Conservation (phyloP, 2,329 filamentous ascomycete species). For the Alternaria novae-zelandiae region DNA sequence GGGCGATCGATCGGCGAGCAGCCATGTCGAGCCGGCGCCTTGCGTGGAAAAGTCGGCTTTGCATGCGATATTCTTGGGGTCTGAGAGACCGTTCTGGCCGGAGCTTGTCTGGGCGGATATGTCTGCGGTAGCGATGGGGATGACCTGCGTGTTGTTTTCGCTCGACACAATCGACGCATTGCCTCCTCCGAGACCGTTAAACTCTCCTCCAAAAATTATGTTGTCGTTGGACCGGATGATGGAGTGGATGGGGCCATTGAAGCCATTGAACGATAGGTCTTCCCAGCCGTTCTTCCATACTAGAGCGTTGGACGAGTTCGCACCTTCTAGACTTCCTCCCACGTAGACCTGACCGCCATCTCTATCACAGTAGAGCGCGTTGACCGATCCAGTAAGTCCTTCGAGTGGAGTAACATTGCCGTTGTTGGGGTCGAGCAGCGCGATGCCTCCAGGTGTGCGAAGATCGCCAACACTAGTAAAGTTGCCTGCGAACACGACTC, state of each 20-base stretch:
- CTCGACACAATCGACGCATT: constrained; percentile 72
- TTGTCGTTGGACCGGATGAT: constrained; percentile 84
- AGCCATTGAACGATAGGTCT: constrained; percentile 87
- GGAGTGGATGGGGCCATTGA: constrained; percentile 89
- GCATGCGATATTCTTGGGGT: constrained; percentile 85
- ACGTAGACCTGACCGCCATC: constrained; percentile 83
- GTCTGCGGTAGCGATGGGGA: constrained; percentile 82
- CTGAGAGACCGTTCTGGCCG: constrained; percentile 67
- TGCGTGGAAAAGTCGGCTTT: constrained; percentile 68
- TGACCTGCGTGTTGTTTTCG: constrained; percentile 73
- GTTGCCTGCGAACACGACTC: constrained; percentile 88
- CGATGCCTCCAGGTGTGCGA: constrained; percentile 76
- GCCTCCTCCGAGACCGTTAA: constrained; percentile 86
- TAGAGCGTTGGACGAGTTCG: constrained; percentile 87
- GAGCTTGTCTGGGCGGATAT: constrained; percentile 72
- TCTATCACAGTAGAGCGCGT: constrained; percentile 81
- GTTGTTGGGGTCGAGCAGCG: constrained; percentile 78
- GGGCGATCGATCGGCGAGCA: constrained; percentile 74
- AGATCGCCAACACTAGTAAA: constrained; percentile 87
- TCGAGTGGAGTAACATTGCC: constrained; percentile 73
- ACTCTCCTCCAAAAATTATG: constrained; percentile 89
- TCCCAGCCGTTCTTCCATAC: constrained; percentile 77
- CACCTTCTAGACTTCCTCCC: constrained; percentile 81
- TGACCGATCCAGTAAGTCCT: constrained; percentile 85
- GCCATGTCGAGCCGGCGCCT: constrained; percentile 79